Base-by-base conservation (phyloP, 1,284 basidiomycete genomes). In the Ustilago sp. region DNA sequence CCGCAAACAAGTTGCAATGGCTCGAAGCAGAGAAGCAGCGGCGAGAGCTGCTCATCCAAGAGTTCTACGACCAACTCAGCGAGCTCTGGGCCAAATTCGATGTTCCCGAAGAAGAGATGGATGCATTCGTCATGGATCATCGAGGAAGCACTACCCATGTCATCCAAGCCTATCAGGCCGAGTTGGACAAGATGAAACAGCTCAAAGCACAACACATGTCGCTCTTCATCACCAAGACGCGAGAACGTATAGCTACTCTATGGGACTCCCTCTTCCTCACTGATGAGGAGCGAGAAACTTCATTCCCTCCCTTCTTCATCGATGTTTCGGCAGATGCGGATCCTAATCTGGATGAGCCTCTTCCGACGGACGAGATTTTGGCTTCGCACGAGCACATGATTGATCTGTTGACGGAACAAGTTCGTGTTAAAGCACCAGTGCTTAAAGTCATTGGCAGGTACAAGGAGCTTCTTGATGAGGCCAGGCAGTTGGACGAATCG, bases 231-330 rank as follows among this genome's bases (percentile, higher is more conserved):
- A 88, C 88, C 60, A 92, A 91, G 82, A 94, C 94, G 3, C 88
- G 96, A 55, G 89, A 90, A 54, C 93, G 95, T 86, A 94, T 99
- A 62, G 88, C 88, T 59, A 89, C 88, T 48, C 88, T 98, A 1
- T 97, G 95, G 93, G 92, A 94, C 70, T 91, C 92, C 57, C 88
- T 98, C 39, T 93, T 95, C 90, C 88, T 93, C 53, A 91, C 93
- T 38, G 91, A 93, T 31, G 91, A 92, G 6, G 94, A 97, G 85
- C 89, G 92, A 39, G 90, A 89, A n/a, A 91, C 56, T 32, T 68
- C 56, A 72, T 74, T 80, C 39, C 78, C 71, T 19, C 60, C 48
- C 12, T 80, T 70, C 65, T 81, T 80, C 51, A 64, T 77, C 48
- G 71, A 75, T 35, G 63, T 82, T 19, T 68, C 59, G 19, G 72